Conservation (phyloP, 2,329 filamentous ascomycete genomes). For the Fusarium sp. region DNA sequence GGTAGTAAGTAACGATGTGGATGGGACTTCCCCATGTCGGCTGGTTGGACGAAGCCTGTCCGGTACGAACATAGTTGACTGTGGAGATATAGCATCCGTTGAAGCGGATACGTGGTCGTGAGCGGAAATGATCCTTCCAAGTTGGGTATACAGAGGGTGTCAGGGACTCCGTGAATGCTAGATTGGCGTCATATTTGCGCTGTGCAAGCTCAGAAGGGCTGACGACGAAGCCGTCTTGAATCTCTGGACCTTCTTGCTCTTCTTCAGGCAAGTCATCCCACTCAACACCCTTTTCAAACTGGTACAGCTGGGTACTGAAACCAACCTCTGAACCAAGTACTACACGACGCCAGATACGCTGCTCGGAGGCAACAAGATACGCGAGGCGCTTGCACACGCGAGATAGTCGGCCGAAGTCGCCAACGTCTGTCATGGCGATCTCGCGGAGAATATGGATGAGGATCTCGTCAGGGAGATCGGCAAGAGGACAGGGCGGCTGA, state of each 20-base stretch:
- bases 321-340: slow-evolving; percentile 79
- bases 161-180: slow-evolving; percentile 58
- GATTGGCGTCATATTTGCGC: slow-evolving; percentile 51
- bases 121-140: slow-evolving; percentile 80
- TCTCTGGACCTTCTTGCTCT: slow-evolving; percentile 50
- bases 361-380: slow-evolving; percentile 85
- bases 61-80: slow-evolving; percentile 91
- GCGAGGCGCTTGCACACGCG: slow-evolving; percentile 90
- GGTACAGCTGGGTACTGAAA: slow-evolving; percentile 86
- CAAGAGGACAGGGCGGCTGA: slow-evolving; percentile 83
- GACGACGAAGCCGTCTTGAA: slow-evolving; percentile 51
- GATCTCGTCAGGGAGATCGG: slow-evolving; percentile 84
- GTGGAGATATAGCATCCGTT: slow-evolving; percentile 97
- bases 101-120: slow-evolving; percentile 88
- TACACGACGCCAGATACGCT: slow-evolving; percentile 86
- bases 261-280: slow-evolving; percentile 64
- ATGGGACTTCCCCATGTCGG: slow-evolving; percentile 85
- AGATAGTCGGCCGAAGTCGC: slow-evolving; percentile 79
- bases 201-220: slow-evolving; percentile 55
- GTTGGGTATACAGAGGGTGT: slow-evolving; percentile 62
- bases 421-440: slow-evolving; percentile 80
- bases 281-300: slow-evolving; percentile 73
- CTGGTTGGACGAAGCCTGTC: slow-evolving; percentile 77
- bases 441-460: slow-evolving; percentile 82
- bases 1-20: slow-evolving; percentile 97